Conservation (phyloP, 2,329 filamentous ascomycete genomes). For the Torrubiella hemipterigena region DNA sequence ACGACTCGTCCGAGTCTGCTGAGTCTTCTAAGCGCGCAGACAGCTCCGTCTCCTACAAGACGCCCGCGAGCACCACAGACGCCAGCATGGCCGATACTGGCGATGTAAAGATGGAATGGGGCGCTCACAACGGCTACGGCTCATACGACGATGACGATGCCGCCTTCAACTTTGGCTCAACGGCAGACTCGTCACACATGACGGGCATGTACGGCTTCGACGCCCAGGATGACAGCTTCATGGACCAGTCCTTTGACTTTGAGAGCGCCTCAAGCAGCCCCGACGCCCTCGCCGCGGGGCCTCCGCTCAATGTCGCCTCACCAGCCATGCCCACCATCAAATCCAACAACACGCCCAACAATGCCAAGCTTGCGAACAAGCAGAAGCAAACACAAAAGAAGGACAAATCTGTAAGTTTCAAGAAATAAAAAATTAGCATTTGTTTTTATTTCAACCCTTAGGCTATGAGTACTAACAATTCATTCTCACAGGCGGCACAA, state of each 20-base stretch:
- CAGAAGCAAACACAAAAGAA: constrained; percentile 21
- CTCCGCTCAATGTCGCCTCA: constrained; percentile 26
- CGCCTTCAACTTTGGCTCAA: constrained; percentile 21
- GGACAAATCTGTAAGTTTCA: constrained; percentile 27
- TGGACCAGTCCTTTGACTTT: constrained; percentile 43
- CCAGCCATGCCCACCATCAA: constrained; percentile 29
- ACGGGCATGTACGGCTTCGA: constrained; percentile 19
- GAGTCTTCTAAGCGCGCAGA: constrained; percentile 33
- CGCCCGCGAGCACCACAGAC: constrained; percentile 27
- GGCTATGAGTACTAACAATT: too few species aligned
- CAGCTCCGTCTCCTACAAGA: constrained; percentile 33
- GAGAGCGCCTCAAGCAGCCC: constrained; percentile 47
- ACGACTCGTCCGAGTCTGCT: constrained; percentile 41
- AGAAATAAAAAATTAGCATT: constrained; percentile 13
- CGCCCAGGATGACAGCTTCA: constrained; percentile 28
- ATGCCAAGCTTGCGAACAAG: constrained; percentile 13
- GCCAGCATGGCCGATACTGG: constrained; percentile 29
- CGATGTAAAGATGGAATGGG: constrained; percentile 31
- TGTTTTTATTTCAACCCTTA: too few species aligned
- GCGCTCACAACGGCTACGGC: constrained; percentile 16
- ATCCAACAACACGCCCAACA: constrained; percentile 16
- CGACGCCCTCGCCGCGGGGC: constrained; percentile 18
- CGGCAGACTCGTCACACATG: constrained; percentile 12
- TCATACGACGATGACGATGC: constrained; percentile 25
- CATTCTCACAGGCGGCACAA: too few species aligned